A percentile compares a stretch with the other conserved stretches of the same genome.
Evolutionary conservation across 768 basidiomycete genomes (phyloP).

Genomic region (Auriscalpium vulgare): DNA sequence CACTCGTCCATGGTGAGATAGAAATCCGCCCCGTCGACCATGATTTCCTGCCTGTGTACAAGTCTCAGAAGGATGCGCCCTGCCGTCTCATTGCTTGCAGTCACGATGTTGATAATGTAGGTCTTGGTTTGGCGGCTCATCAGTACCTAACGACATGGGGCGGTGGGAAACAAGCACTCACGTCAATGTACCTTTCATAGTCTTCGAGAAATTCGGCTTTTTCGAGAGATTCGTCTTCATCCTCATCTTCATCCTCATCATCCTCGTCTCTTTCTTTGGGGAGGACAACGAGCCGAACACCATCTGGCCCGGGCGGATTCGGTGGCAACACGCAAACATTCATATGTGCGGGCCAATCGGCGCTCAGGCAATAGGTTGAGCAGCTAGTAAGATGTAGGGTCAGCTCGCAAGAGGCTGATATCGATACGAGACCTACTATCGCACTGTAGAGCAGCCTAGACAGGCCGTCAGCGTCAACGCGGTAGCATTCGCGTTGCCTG

Average conservation of each 20-base stretch:
- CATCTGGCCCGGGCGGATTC: background rate
- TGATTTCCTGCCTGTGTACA: background rate
- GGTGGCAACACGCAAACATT: background rate
- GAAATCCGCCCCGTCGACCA: background rate
- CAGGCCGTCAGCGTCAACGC: background rate
- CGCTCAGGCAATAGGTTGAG: background rate
- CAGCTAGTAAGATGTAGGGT: background rate
- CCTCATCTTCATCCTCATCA: too few species aligned
- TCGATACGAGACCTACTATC: background rate
- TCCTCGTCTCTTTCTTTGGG: too few species aligned
- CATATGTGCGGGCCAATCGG: background rate
- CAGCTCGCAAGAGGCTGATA: background rate
- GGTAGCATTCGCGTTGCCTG: too few species aligned
- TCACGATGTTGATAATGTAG: background rate
- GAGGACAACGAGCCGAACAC: background rate
- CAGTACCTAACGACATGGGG: background rate
- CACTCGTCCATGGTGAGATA: background rate
- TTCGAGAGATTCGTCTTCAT: background rate
- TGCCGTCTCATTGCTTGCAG: background rate
- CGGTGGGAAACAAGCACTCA: background rate
- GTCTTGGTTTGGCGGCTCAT: background rate
- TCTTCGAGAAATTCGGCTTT: background rate
- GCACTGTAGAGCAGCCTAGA: background rate
- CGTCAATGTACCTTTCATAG: background rate
- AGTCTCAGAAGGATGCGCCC: background rate